Evolutionary conservation across 179 eudicot genomes (phyloP), one percentile per base, ranked within the genome.

Genomic region (Gypsophila paniculata): DNA sequence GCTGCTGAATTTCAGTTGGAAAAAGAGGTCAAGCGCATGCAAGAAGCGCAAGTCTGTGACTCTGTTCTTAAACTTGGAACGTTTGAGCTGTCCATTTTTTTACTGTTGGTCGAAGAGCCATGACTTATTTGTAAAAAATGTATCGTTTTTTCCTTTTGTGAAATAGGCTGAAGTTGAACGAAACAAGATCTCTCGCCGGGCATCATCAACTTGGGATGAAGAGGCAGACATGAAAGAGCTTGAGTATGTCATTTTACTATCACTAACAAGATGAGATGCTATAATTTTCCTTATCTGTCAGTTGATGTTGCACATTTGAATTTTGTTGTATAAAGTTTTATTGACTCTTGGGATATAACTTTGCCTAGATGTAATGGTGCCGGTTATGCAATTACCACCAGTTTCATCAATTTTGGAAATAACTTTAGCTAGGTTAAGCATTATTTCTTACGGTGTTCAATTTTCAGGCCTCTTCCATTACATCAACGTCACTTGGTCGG

Each of bases 1-100:
- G 99, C 98, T 65, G 96, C 91, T 52, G 93, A 86, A 76, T 93
- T 95, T 86, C 99, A 95, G 83, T 76, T 95, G 85, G 99, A 92
- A 71, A 95, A 92, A 78, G 99, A 95, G 87, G 83, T 88, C 34
- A 95, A 84, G 79, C 96, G 96, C 61, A 77, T 83, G 72, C 95
- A 90, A 73, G 98, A 95, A 81, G 88, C 86, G 68, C 96, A 95
- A 88, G 97, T 90, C 61, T 75, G 85, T 53, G 92, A 88, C 96
- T 90, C 61, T 75, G 85, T 53, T 61, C 46, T 72, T 62, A 39
- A 34, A 0, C 44, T 69, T 52, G 10, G 11, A 60, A 61, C 22
- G 32, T 17, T 72, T 68, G 19, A n/a, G n/a, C 52, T 8, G 17
- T 70, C n/a, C 22, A 10, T 36, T 61, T 67, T 18, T 61, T 19